Evolutionary conservation across 805 yeast species (phyloP).

Genomic region (Kluyveromyces aestuarii): DNA sequence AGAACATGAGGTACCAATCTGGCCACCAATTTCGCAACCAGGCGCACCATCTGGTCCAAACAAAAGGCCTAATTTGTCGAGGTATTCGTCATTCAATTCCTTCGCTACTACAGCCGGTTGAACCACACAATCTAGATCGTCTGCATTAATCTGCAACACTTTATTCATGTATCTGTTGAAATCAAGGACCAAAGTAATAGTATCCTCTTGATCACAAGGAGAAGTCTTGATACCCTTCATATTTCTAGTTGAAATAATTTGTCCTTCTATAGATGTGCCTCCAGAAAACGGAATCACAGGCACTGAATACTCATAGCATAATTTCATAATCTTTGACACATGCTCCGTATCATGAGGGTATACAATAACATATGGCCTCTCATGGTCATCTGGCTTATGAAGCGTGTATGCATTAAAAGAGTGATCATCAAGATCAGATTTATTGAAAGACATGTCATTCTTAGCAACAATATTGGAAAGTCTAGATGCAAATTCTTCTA

Average conservation of each 20-base stretch:
- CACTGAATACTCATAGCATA: constrained; percentile 41
- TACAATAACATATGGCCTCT: constrained; percentile 40
- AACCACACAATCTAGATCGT: constrained; percentile 66
- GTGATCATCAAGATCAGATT: constrained; percentile 33
- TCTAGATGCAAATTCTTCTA: not conserved
- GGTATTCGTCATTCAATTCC: constrained; percentile 47
- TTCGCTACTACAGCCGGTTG: constrained; percentile 81
- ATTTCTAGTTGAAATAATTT: constrained; percentile 49
- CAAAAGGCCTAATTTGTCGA: constrained; percentile 31
- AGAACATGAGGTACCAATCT: constrained; percentile 72
- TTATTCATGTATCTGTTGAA: constrained; percentile 39
- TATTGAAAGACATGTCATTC: constrained; percentile 7
- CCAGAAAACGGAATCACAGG: constrained; percentile 61
- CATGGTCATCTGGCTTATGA: constrained; percentile 41
- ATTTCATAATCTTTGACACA: constrained; percentile 44
- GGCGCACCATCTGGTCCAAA: constrained; percentile 89
- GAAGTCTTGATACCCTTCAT: not conserved
- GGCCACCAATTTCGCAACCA: constrained; percentile 81
- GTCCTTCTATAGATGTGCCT: constrained; percentile 61
- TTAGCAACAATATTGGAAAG: not conserved
- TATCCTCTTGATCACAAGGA: not conserved
- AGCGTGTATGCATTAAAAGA: constrained; percentile 41
- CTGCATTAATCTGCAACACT: constrained; percentile 48
- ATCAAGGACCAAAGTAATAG: constrained; percentile 43
- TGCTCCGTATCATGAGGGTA: constrained; percentile 48